Conservation (phyloP, 2,329 filamentous ascomycete genomes). For the Diaporthe citri region DNA sequence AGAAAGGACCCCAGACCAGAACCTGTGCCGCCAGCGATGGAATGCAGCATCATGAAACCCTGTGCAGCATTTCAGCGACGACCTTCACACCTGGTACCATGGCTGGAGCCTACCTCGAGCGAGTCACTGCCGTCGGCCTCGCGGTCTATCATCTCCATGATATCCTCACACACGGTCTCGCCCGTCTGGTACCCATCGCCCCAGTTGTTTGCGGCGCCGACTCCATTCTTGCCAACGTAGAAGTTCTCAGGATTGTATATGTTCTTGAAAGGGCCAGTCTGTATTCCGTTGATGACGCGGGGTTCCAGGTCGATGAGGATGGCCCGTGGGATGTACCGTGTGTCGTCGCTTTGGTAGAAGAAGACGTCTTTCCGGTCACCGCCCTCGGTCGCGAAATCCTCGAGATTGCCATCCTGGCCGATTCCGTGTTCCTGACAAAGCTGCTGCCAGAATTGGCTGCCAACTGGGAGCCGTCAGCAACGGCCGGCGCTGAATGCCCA, state of each 20-base stretch:
- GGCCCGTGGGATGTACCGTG: constrained; percentile 95
- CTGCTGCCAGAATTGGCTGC: constrained; percentile 99
- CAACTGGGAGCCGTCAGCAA: constrained; percentile 71
- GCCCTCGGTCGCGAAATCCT: constrained; percentile 97
- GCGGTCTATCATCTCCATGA: constrained; percentile 99
- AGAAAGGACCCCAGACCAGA: constrained; percentile 96
- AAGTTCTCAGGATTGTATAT: constrained; percentile 99
- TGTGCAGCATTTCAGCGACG: constrained; percentile 51
- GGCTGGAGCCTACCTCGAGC: constrained; percentile 73
- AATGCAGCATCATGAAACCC: constrained; percentile 99
- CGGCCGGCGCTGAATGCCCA: constrained; percentile 1
- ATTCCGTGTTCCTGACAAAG: constrained; percentile 98
- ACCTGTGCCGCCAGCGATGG: constrained; percentile 95
- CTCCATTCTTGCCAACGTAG: constrained; percentile 93
- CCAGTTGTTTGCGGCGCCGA: constrained; percentile 98
- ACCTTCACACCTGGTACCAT: no score
- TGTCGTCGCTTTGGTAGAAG: constrained; percentile 99
- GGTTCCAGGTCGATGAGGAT: constrained; percentile 97
- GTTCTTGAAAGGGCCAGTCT: constrained; percentile 94
- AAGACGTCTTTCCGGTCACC: constrained; percentile 99
- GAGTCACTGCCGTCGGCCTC: constrained; percentile 98
- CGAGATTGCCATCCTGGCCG: constrained; percentile 95
- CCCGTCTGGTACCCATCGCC: constrained; percentile 95
- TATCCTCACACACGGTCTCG: constrained; percentile 92
- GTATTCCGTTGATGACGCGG: constrained; percentile 91